Evolutionary conservation across 2,329 filamentous ascomycete species (phyloP).

Genomic region (Monilinia laxa): DNA sequence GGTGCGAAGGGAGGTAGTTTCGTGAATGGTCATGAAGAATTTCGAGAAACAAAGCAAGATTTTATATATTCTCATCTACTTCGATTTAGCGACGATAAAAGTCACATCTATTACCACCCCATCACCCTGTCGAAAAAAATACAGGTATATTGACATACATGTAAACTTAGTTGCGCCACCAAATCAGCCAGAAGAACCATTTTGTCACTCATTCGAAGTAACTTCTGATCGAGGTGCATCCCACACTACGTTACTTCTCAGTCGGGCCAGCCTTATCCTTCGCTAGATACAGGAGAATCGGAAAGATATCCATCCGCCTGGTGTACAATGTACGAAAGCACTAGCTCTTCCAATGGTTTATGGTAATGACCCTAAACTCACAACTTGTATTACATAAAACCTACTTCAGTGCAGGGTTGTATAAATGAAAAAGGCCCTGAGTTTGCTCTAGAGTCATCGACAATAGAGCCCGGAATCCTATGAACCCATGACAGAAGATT

Average conservation of each 20-base stretch:
- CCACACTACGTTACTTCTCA: background rate
- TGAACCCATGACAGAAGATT: background rate
- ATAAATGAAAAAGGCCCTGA: background rate
- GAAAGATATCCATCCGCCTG: slow-evolving; percentile 9
- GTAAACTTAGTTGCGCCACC: background rate
- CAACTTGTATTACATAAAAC: background rate
- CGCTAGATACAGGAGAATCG: background rate
- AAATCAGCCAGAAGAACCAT: background rate
- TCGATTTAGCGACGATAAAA: background rate
- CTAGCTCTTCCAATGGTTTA: background rate
- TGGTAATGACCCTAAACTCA: background rate
- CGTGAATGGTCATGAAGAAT: background rate
- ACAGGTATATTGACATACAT: background rate
- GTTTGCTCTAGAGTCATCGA: background rate
- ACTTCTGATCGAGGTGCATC: slow-evolving; percentile 3
- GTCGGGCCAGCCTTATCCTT: slow-evolving; percentile 13
- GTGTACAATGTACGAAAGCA: background rate
- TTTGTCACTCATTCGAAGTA: background rate
- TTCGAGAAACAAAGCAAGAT: background rate
- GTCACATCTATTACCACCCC: background rate
- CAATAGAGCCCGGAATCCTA: background rate
- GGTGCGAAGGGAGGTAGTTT: background rate
- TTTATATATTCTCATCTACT: background rate
- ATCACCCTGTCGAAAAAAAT: background rate
- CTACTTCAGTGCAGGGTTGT: background rate